Evolutionary conservation across 75 land plant species (phyloP), one percentile per base, ranked within the genome.

Genomic region (Cunninghamia lanceolata): DNA sequence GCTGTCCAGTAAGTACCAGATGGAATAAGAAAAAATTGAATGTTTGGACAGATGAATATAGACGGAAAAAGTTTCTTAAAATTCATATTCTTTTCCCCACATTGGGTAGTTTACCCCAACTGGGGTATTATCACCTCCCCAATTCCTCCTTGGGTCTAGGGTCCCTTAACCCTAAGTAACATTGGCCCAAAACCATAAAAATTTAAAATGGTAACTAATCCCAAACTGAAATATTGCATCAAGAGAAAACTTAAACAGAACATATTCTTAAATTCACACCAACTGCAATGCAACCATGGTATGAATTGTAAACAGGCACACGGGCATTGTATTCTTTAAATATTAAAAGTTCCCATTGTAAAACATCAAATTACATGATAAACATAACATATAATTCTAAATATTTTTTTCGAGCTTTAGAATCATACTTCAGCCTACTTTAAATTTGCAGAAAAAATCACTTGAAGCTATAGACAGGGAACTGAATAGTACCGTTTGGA

Each of bases 401-500:
- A 63, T 11, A 73, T 13, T 32, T 32, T 10, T 73, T 73, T 13
- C 34, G 32, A 34, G 4, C 36, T 73, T 73, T 34, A 73, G 36
- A 73, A 73, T 34, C 2, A 32, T 34, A 73, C 32, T 32, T 32
- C 75, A 73, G 38, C 75, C 75, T 73, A 73, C 15, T 73, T 73
- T 42, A 40, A 19, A 80, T 34, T 52, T 34, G 14, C 84, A 83
- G 36, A 83, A 53, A n/a, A 32, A 32, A 83, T 53, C 4, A 83
- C 16, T 8, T 83, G 13, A 83, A 83, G 34, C 84, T 16, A 16
- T 35, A 82, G 36, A 14, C 43, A 83, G 63, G 63, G 84, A n/a
- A 40, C 14, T 66, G 70, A 52, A 71, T 42, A 47, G 63, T 97
- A 96, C 99, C 99, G 90, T 97, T 97, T 84, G 99, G 99, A 88